Conservation (phyloP, 768 basidiomycete species). For the Suillus hirtellus region DNA sequence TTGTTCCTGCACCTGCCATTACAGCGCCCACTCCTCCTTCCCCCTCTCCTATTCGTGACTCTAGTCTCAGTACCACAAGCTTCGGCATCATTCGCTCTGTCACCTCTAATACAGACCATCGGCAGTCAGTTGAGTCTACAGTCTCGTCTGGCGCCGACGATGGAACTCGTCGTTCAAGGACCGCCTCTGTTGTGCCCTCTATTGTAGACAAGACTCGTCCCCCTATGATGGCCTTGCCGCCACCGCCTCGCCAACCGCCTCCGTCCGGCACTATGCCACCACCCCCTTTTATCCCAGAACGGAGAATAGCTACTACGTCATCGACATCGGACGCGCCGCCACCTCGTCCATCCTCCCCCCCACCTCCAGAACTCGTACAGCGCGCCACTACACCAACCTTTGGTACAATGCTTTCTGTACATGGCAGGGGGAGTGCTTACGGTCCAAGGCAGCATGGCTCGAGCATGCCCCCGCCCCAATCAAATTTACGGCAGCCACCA, state of each 20-base stretch:
- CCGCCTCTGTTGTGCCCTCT: conserved; percentile 55
- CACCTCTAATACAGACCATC: conserved; percentile 56
- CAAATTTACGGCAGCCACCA: conserved; percentile 65
- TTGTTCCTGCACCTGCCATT: conserved; percentile 48
- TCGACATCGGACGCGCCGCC: conserved; percentile 65
- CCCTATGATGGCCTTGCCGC: conserved; percentile 82
- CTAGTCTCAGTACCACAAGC: conserved; percentile 38
- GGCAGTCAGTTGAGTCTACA: conserved; percentile 73
- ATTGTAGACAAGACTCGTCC: conserved; percentile 77
- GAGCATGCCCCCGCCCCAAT: conserved; percentile 71
- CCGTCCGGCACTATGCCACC: conserved; percentile 73
- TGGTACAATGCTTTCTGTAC: conserved; percentile 59
- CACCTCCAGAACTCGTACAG: conserved; percentile 88
- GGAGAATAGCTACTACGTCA: conserved; percentile 47
- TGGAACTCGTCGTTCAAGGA: conserved; percentile 53
- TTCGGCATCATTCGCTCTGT: conserved; percentile 50
- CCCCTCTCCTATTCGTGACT: conserved; percentile 50
- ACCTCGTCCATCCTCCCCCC: conserved; percentile 88
- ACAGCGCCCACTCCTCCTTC: conserved; percentile 29
- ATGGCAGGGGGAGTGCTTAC: conserved; percentile 46
- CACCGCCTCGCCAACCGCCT: conserved; percentile 75
- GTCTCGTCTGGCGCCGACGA: conserved; percentile 54
- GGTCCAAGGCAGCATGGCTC: conserved; percentile 65
- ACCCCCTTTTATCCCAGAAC: conserved; percentile 74
- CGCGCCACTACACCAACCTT: conserved; percentile 88